Base-by-base conservation (phyloP, 1,139 yeast species). In the Suhomyces taliae region DNA sequence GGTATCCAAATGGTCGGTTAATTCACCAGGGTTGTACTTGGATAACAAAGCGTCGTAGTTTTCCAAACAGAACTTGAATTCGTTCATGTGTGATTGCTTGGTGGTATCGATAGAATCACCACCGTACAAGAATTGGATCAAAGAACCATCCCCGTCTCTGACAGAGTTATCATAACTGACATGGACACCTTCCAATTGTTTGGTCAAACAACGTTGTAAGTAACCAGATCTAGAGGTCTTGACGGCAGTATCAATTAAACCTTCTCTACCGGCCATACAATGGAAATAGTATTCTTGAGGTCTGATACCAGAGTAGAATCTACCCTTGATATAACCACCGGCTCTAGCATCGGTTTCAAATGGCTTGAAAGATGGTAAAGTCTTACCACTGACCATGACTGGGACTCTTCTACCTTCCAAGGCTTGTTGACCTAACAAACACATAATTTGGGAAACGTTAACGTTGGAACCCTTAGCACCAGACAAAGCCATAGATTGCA, bases 251-350 rank as follows among this genome's bases (percentile, higher is more conserved):
- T 95, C 99, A 74, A 95, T 95, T 65, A 95, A 82, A 73, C 99
- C 99, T 79, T 95, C 99, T 78, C 99, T 87, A 69, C 99, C 99
- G 49, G 99, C 99, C 99, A 95, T 95, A 79, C 99, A 93, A 76
- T 95, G 99, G 93, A 95, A 95, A 65, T 91, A 95, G 70, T 95
- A 95, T 68, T 95, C 99, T 72, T 95, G 99, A n/a, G 99, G 99
- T 67, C 90, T 84, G 57, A 95, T 88, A 69, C 99, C 99, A 36
- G 98, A 90, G 69, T 90, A 93, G 83, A 95, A 95, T 62, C 99
- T 87, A 54, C 96, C 95, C 65, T 93, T 89, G 65, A 95, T 90
- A 66, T 90, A 95, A 48, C 99, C 99, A 78, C 99, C 99, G 33
- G 99, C 98, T 66, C 95, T 82, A 7, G 98, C 97, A 67, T 90